Evolutionary conservation across 176 grass and related monocot species (phyloP).

Genomic region (Zoysia japonica): DNA sequence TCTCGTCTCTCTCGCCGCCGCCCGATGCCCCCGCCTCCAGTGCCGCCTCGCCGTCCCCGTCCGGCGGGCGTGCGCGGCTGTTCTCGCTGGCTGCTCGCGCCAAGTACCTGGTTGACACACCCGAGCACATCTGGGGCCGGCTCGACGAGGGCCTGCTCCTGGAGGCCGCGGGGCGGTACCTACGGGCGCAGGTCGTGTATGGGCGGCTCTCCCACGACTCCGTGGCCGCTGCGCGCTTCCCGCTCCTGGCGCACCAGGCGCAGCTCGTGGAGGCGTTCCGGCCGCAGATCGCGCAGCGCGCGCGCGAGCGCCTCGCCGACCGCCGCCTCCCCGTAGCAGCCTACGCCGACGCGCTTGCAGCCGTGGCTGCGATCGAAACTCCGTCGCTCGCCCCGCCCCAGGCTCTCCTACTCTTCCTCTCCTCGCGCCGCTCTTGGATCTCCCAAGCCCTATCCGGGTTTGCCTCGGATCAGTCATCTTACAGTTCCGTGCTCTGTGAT

Average conservation of each 20-base stretch:
- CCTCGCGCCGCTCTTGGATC: conserved; percentile 84
- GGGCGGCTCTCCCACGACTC: conserved; percentile 57
- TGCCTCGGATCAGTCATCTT: conserved; percentile 54
- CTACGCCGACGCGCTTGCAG: conserved; percentile 84
- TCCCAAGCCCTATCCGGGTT: conserved; percentile 60
- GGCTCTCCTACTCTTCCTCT: conserved; percentile 65
- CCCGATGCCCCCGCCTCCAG: conserved; percentile 40
- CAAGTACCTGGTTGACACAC: conserved; percentile 96
- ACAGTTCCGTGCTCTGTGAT: conserved; percentile 73
- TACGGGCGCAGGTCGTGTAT: conserved; percentile 73
- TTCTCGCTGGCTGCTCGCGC: conserved; percentile 69
- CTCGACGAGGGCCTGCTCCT: conserved; percentile 88
- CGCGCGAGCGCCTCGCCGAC: conserved; percentile 80
- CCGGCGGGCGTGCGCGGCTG: conserved; percentile 51
- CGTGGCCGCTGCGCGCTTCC: conserved; percentile 62
- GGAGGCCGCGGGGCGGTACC: conserved; percentile 85
- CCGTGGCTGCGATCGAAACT: conserved; percentile 65
- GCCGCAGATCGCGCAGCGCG: conserved; percentile 79
- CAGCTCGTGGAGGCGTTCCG: conserved; percentile 88
- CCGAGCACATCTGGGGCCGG: conserved; percentile 97
- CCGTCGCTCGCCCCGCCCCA: conserved; percentile 60
- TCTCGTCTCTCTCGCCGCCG: conserved; percentile 65
- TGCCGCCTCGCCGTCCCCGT: conserved; percentile 39
- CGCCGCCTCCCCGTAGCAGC: conserved; percentile 58
- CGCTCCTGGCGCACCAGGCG: conserved; percentile 84